Conservation (phyloP, 306 rosid genomes). For the Abrus pulchellus region DNA sequence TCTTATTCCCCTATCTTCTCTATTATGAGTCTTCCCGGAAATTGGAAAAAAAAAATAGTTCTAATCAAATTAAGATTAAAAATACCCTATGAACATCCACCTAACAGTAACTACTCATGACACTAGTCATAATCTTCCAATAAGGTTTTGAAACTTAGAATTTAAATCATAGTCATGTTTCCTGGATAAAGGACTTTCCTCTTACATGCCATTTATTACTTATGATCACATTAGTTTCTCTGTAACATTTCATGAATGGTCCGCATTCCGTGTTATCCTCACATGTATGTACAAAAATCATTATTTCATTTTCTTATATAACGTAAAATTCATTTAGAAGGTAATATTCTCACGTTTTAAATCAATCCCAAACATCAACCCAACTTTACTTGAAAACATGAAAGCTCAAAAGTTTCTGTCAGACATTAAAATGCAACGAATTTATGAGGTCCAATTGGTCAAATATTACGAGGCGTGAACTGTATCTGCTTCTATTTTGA, state of each 20-base stretch:
- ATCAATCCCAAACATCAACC: not conserved
- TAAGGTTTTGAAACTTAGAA: not conserved
- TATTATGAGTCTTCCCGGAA: too few species aligned
- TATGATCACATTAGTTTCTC: not conserved
- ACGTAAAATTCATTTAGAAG: not conserved
- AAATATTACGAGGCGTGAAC: not conserved
- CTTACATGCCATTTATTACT: too few species aligned
- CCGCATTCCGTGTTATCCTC: not conserved
- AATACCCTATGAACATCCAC: too few species aligned
- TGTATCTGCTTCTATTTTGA: not conserved
- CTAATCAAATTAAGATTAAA: too few species aligned
- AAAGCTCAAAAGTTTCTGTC: not conserved
- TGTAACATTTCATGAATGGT: not conserved
- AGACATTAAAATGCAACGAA: constrained; percentile 12
- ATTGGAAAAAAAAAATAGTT: too few species aligned
- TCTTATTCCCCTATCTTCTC: too few species aligned
- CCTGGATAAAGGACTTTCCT: too few species aligned
- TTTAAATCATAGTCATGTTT: not conserved
- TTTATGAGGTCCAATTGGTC: not conserved
- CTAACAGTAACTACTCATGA: too few species aligned
- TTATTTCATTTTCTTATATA: not conserved
- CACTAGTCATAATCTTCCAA: too few species aligned
- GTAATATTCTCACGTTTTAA: not conserved
- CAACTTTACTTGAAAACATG: not conserved
- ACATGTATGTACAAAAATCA: not conserved